phyloP scores from a whole-genome alignment of 768 basidiomycete species.

The Tricholoma terreum region DNA sequence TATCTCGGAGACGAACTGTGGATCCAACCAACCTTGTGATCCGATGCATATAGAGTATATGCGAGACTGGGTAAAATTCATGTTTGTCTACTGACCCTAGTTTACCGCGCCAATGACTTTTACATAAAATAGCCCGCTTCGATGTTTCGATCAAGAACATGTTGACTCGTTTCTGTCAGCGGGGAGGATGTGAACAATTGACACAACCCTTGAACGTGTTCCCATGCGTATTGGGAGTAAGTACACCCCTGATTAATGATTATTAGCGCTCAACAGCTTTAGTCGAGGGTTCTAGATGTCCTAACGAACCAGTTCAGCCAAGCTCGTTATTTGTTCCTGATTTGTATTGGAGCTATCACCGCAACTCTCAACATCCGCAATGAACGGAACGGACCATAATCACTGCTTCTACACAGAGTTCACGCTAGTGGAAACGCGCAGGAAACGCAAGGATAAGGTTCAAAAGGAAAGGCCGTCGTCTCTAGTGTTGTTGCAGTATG shows the following conservation, averaged over 20 bases:
- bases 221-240: background rate
- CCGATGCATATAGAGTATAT: background rate
- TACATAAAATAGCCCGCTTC: background rate
- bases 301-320: constrained; percentile 21
- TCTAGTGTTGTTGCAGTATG: constrained; percentile 37
- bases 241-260: background rate
- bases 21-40: constrained; percentile 61
- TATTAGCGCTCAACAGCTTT: background rate
- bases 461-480: constrained; percentile 31
- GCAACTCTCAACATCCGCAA: constrained; percentile 5
- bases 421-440: constrained; percentile 47
- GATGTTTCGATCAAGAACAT: background rate
- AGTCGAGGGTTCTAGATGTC: background rate
- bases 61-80: background rate
- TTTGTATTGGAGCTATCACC: constrained; percentile 7
- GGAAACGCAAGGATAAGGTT: constrained; percentile 45
- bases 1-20: constrained; percentile 90
- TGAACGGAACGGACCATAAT: constrained; percentile 13
- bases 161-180: background rate
- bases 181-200: background rate
- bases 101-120: background rate
- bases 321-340: constrained; percentile 17
- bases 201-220: constrained; percentile 21
- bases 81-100: background rate
- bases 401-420: constrained; percentile 49